Base-by-base conservation (phyloP, 2,329 filamentous ascomycete genomes). In the Lachnum nothofagi region DNA sequence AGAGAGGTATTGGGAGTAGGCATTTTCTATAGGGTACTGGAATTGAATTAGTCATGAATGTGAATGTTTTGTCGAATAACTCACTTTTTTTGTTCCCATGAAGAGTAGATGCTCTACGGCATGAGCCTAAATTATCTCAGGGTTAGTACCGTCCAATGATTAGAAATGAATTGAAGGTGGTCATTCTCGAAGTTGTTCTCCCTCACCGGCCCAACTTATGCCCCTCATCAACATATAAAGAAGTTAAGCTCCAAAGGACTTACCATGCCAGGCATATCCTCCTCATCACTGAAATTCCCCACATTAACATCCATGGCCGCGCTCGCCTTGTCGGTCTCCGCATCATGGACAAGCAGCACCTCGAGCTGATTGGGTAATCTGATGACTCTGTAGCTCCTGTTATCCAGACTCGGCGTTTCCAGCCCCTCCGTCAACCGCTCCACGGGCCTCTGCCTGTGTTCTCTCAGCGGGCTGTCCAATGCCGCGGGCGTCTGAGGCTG, bases 101-200 rank as follows among this genome's bases (percentile, higher is more conserved):
- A 98, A 98, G 20, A 98, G 74, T 56, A 96, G 82, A 79, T 96
- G 91, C 74, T 97, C 91, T 42, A 96, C 89, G 4, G 90, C 91
- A 72, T 96, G 91, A 46, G 91, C 91, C 37, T 39, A 20, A 17
- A 39, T 5, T 2, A 12, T 24, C 8, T 24, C 17, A 12, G 10
- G 12, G 34, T 33, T 16, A 33, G 31, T 16, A 33, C 17, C 17
- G 31, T 19, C 90, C 20, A 19, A 39, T 27, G 25, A 6, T 27
- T 12, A 27, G 25, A 27, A 27, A 27, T 6, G 12, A 12, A 12
- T 27, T 27, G 25, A 27, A 27, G n/a, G n/a, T n/a, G n/a, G n/a
- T n/a, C n/a, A n/a, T n/a, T n/a, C n/a, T n/a, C n/a, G n/a, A n/a
- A n/a, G n/a, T n/a, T n/a, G n/a, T n/a, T n/a, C n/a, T n/a, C n/a